Percentiles rank a stretch among this genome's conserved stretches.
Conservation (phyloP, 1,284 basidiomycete genomes). For the Earliella scabrosa region DNA sequence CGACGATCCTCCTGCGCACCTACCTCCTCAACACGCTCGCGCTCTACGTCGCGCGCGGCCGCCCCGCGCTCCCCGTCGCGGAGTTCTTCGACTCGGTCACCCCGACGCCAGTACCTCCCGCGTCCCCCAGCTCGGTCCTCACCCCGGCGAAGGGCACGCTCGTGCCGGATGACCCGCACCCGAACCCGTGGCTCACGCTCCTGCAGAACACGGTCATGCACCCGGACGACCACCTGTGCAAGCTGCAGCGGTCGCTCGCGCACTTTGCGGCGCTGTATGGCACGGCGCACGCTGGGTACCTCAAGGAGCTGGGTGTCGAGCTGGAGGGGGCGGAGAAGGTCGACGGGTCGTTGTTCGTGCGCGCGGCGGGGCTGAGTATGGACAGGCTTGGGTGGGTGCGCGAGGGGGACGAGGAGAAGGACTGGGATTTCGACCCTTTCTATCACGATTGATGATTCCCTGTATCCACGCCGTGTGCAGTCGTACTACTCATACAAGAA, state of each 20-base stretch:
- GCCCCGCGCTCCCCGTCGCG: slow-evolving; percentile 37
- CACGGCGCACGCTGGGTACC: slow-evolving; percentile 49
- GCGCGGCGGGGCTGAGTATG: slow-evolving; percentile 54
- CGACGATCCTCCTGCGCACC: slow-evolving; percentile 37
- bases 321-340: slow-evolving; percentile 50
- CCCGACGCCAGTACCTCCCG: slow-evolving; percentile 26
- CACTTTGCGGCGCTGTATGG: slow-evolving; percentile 59
- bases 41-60: slow-evolving; percentile 44
- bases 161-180: slow-evolving; percentile 36
- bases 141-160: slow-evolving; percentile 39
- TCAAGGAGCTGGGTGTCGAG: slow-evolving; percentile 30
- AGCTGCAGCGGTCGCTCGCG: slow-evolving; percentile 61
- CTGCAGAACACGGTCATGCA: slow-evolving; percentile 52
- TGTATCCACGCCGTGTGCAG: no score
- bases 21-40: slow-evolving; percentile 42
- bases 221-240: slow-evolving; percentile 67
- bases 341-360: slow-evolving; percentile 64
- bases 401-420: slow-evolving; percentile 41
- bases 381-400: slow-evolving; percentile 54
- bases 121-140: slow-evolving; percentile 51
- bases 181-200: slow-evolving; percentile 62
- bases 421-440: slow-evolving; percentile 24
- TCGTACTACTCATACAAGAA: no score
- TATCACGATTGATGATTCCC: not conserved
- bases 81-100: slow-evolving; percentile 39